Conservation (phyloP, 2,329 filamentous ascomycete species). For the Amauroascus verrucosus region DNA sequence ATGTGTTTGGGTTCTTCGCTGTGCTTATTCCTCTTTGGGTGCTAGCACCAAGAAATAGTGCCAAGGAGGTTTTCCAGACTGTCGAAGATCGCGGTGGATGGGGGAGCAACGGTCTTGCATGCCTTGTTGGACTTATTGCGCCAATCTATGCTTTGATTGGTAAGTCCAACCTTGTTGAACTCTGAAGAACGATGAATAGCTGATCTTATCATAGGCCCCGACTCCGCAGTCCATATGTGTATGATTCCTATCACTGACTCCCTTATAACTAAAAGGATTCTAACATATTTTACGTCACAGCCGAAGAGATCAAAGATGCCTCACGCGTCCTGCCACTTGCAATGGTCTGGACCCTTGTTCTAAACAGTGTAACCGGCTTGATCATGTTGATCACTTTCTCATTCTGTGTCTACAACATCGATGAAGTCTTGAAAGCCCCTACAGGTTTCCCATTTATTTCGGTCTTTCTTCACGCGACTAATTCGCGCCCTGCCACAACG, state of each 20-base stretch:
- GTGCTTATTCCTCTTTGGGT: constrained; percentile 27
- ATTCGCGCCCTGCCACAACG: constrained; percentile 28
- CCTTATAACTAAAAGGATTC: not conserved
- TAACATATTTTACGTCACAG: constrained; percentile 16
- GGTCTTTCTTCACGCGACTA: constrained; percentile 39
- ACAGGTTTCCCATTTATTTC: constrained; percentile 32
- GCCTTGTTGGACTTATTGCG: constrained; percentile 22
- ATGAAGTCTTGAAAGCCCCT: constrained; percentile 23
- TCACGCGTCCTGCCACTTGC: constrained; percentile 28
- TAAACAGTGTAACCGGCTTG: constrained; percentile 31
- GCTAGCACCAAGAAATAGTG: constrained; percentile 20
- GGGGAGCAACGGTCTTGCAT: constrained; percentile 22
- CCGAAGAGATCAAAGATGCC: constrained; percentile 33
- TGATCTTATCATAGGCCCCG: constrained; percentile 13
- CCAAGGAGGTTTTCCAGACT: constrained; percentile 20
- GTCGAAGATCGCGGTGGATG: constrained; percentile 23
- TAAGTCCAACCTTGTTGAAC: constrained; percentile 6
- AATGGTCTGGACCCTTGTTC: constrained; percentile 27
- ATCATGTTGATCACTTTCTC: constrained; percentile 28
- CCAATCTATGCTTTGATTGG: constrained; percentile 20
- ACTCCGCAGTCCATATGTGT: constrained; percentile 21
- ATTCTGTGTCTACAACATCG: constrained; percentile 28
- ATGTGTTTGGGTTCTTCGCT: constrained; percentile 27
- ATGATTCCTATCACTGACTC: not conserved
- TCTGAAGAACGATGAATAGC: not conserved